phyloP scores from a whole-genome alignment of 2,329 filamentous ascomycete species.

The Hypomyces rosellus region DNA sequence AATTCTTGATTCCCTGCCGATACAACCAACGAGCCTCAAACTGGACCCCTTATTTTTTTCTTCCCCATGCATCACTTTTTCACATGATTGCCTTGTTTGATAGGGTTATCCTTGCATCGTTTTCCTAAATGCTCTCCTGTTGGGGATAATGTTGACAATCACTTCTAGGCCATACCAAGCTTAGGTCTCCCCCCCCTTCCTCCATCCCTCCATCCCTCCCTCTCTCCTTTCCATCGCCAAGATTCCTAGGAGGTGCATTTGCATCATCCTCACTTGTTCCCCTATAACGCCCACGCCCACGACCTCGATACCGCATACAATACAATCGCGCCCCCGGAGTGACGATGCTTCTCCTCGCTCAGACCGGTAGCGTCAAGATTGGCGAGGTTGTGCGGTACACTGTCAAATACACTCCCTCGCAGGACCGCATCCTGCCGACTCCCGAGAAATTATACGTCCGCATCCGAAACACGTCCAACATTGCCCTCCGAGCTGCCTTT shows the following conservation, averaged over 20 bases:
- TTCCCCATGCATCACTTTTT: conserved; percentile 2
- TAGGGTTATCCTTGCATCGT: too few species aligned
- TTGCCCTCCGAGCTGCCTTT: conserved; percentile 88
- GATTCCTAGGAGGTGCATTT: not conserved
- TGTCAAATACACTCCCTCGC: conserved; percentile 82
- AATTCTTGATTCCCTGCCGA: too few species aligned
- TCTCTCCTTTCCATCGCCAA: not conserved
- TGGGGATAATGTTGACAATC: too few species aligned
- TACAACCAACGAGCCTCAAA: too few species aligned
- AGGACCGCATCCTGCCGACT: conserved; percentile 83
- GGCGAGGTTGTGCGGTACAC: conserved; percentile 91
- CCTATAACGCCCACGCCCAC: not conserved
- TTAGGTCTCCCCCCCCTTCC: not conserved
- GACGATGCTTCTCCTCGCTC: conserved; percentile 81
- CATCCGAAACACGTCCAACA: conserved; percentile 85
- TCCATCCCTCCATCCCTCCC: not conserved
- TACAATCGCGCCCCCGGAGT: not conserved
- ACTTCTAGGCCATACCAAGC: too few species aligned
- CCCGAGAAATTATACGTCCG: conserved; percentile 76
- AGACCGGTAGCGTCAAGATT: conserved; percentile 85
- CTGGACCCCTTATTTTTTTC: not conserved
- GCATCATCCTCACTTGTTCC: not conserved
- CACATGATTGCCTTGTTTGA: not conserved
- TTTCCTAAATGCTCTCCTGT: too few species aligned
- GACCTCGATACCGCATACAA: not conserved